These are phyloP conservation scores for Pueraria montana DNA, from an alignment of 306 rosid genomes.

Conservation along the genomic window DNA sequence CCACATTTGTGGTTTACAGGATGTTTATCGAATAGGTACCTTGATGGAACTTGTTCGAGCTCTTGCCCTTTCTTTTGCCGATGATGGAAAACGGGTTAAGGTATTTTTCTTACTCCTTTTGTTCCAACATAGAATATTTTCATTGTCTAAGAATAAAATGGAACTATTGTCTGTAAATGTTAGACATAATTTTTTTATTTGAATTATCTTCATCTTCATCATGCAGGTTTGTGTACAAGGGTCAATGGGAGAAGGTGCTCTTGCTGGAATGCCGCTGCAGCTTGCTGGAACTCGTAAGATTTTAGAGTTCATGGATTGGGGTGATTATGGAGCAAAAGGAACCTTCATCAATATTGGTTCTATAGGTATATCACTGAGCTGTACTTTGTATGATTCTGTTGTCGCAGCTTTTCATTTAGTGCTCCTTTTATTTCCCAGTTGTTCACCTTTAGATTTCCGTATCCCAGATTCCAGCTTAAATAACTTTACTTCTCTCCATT, in stretches of 20 bases:
- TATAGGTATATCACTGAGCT: constrained; percentile 67
- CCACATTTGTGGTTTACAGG: constrained; percentile 68
- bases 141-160: constrained; percentile 27
- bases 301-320: constrained; percentile 99
- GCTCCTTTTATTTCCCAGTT: constrained; percentile 9
- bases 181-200: constrained; percentile 26
- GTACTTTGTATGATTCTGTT: constrained; percentile 25
- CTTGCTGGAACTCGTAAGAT: constrained; percentile 92
- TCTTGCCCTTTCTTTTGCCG: constrained; percentile 94
- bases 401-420: constrained; percentile 35
- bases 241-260: constrained; percentile 99
- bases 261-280: constrained; percentile 97
- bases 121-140: constrained; percentile 34
- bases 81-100: constrained; percentile 94
- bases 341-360: constrained; percentile 91
- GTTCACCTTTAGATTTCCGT: constrained; percentile 35
- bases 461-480: constrained; percentile 37
- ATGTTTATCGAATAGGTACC: constrained; percentile 97
- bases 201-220: constrained; percentile 39
- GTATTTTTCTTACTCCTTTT: constrained; percentile 55
- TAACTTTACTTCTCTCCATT: constrained; percentile 13
- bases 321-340: constrained; percentile 88
- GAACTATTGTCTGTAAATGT: constrained; percentile 8
- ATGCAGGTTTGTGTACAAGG: constrained; percentile 97
- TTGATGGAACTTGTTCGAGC: constrained; percentile 86